Evolutionary conservation across 257 asterid species (phyloP), one percentile per base, ranked within the genome.

Genomic region (Thymus quinquecostatus): DNA sequence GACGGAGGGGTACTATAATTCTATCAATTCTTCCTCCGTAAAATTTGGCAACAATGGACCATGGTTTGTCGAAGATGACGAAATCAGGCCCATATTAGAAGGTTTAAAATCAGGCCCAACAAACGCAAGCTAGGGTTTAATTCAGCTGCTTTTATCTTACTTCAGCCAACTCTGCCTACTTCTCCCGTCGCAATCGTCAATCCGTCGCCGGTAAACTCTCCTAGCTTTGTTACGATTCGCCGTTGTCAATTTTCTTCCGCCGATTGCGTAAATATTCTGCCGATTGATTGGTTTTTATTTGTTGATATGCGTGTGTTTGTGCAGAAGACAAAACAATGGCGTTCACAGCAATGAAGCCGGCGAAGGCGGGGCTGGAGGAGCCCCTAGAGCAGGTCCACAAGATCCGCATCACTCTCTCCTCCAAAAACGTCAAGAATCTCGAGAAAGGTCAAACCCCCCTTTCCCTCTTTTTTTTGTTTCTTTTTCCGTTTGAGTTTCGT

Each of bases 381-480:
- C 71, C 83, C 6, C 83, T 66, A 41, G 87, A 79, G 70, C 76
- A 32, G 76, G 54, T 78, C 45, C 89, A 85, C 71, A 79, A 74
- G 77, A 85, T 85, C 79, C 84, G 85, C n/a, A 82, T 80, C 75
- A 85, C 89, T 34, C 70, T 85, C 2, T 82, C 89, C 8, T 76
- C 83, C 38, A 79, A 79, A 56, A 76, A 81, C 54, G 86, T 84
- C 1, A 79, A 84, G 44, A 84, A 84, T 70, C 81, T 84, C 29
- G 88, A 84, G 61, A 84, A 84, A 77, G 84, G 88, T 81, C 13
- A 5, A 2, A 1, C 36, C 28, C 5, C n/a, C 5, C 21, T 10
- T 34, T 4, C 8, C 29, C 3, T 64, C 2, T 10, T 3, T 5
- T 13, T 6, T 10, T 5, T 64, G 5, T 43, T 43, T 64, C 2